Evolutionary conservation across 495 filamentous ascomycete genomes (phyloP).

Genomic region (Aspergillus leporis): DNA sequence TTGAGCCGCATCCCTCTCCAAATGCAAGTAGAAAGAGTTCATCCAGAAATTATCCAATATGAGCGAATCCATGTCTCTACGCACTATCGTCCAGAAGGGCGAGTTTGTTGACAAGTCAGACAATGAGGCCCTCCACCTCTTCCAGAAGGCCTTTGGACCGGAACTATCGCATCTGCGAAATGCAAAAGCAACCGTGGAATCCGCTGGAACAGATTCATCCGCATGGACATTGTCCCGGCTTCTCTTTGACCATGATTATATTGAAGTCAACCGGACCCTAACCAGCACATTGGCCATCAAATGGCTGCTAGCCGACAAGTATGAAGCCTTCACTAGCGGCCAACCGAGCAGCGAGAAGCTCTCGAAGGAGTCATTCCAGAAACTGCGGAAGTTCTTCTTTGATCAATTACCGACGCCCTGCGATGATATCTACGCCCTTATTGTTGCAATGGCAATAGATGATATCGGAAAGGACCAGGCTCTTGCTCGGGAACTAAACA

Average conservation of each 20-base stretch:
- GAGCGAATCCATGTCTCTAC: not conserved
- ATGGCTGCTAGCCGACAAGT: conserved; percentile 33
- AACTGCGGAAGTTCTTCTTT: conserved; percentile 1
- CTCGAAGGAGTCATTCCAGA: conserved; percentile 9
- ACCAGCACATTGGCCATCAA: conserved; percentile 32
- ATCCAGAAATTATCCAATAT: not conserved
- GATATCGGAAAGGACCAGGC: conserved; percentile 42
- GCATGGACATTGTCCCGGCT: conserved; percentile 27
- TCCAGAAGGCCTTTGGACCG: not conserved
- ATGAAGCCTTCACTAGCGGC: conserved; percentile 24
- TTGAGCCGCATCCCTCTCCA: too few species aligned
- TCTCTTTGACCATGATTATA: conserved; percentile 27
- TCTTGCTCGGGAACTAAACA: conserved; percentile 21
- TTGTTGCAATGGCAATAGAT: conserved; percentile 36
- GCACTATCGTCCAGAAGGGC: not conserved
- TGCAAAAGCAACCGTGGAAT: conserved; percentile 3
- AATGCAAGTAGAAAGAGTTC: not conserved
- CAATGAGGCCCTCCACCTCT: not conserved
- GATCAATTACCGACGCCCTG: not conserved
- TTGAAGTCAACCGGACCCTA: conserved; percentile 40
- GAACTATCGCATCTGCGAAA: not conserved
- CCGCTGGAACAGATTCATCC: not conserved
- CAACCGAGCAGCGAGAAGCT: conserved; percentile 17
- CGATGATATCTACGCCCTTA: conserved; percentile 28
- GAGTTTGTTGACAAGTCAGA: not conserved